Evolutionary conservation across 2,329 filamentous ascomycete genomes (phyloP).

Genomic region (Fulvia fulva): DNA sequence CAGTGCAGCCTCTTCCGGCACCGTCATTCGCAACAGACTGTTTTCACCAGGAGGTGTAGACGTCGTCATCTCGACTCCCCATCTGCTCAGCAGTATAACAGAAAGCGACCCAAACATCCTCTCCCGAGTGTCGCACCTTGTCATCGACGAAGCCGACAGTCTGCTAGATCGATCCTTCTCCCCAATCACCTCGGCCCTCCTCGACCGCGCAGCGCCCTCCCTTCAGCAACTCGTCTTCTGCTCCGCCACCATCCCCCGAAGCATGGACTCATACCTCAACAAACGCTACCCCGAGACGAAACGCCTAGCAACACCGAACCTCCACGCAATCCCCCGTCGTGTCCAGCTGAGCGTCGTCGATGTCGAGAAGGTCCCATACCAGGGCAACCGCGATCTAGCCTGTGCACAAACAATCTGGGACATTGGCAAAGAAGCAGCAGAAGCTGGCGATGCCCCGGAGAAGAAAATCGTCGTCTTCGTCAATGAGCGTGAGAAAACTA

Average conservation of each 20-base stretch:
- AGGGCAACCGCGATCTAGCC: constrained; percentile 85
- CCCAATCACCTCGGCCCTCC: constrained; percentile 73
- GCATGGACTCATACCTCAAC: constrained; percentile 79
- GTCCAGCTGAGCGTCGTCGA: constrained; percentile 93
- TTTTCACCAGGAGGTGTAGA: constrained; percentile 81
- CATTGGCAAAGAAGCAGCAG: constrained; percentile 71
- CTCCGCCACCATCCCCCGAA: constrained; percentile 90
- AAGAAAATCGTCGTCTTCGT: constrained; percentile 94
- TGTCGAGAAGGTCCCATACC: constrained; percentile 86
- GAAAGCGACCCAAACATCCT: constrained; percentile 88
- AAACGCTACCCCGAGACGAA: constrained; percentile 76
- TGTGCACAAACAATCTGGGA: constrained; percentile 94
- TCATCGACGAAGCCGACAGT: constrained; percentile 94
- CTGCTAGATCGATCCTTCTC: constrained; percentile 91
- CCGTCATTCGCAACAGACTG: constrained; percentile 77
- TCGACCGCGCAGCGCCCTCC: constrained; percentile 76
- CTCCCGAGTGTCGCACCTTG: constrained; percentile 81
- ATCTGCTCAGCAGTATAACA: constrained; percentile 82
- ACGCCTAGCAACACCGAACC: constrained; percentile 87
- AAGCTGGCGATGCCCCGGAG: constrained; percentile 57
- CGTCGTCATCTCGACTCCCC: constrained; percentile 80
- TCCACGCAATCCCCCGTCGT: constrained; percentile 90
- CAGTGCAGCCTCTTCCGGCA: constrained; percentile 70
- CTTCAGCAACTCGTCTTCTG: constrained; percentile 85
- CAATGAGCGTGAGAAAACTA: constrained; percentile 87